Conservation (phyloP, 1,284 basidiomycete species). For the Pseudozyma thailandica region DNA sequence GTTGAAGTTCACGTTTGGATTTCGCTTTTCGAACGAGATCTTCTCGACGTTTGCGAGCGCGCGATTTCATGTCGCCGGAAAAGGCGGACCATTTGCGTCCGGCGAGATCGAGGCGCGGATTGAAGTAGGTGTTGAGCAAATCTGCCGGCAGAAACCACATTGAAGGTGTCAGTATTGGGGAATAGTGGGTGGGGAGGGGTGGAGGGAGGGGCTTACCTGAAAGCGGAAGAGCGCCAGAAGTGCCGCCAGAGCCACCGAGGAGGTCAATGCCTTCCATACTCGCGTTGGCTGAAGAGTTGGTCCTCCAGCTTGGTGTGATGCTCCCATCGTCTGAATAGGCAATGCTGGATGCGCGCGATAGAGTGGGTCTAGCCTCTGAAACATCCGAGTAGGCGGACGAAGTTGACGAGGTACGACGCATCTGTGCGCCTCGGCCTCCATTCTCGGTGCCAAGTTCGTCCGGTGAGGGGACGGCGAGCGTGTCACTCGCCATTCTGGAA, state of each 20-base stretch:
- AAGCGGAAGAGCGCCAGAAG: conserved; percentile 21
- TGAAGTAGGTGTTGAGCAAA: conserved; percentile 82
- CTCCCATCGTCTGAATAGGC: conserved; percentile 38
- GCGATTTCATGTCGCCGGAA: conserved; percentile 80
- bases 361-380: conserved; percentile 7
- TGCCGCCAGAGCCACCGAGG: conserved; percentile 17
- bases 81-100: conserved; percentile 87
- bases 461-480: conserved; percentile 14
- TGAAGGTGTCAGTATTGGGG: not conserved
- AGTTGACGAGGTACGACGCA: conserved; percentile 30
- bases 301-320: conserved; percentile 15
- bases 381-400: conserved; percentile 22
- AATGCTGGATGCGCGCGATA: conserved; percentile 40
- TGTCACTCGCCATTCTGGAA: conserved; percentile 9
- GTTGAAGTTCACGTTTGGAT: conserved; percentile 69
- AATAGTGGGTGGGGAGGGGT: not conserved
- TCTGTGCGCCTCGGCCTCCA: conserved; percentile 1
- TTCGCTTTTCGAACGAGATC: conserved; percentile 78
- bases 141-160: conserved; percentile 4
- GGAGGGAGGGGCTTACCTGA: conserved; percentile 10
- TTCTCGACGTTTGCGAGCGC: conserved; percentile 72
- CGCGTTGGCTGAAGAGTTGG: conserved; percentile 29
- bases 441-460: conserved; percentile 2
- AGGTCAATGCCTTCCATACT: conserved; percentile 46
- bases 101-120: conserved; percentile 87